Percentiles rank a stretch among this genome's conserved stretches.
Conservation (phyloP, 345 rosid genomes). For the Hypericum perforatum region DNA sequence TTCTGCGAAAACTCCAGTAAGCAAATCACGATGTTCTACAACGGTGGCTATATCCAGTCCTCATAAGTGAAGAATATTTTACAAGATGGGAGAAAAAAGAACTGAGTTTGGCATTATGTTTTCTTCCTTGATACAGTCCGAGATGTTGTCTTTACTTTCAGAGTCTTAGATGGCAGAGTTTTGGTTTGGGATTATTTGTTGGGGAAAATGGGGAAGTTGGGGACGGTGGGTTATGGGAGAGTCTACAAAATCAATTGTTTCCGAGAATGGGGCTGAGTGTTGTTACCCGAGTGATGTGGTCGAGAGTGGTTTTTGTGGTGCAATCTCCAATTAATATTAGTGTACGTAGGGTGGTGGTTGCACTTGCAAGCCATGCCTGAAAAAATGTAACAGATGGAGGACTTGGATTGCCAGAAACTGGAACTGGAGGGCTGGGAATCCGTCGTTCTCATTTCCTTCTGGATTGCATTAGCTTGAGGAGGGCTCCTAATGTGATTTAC, state of each 20-base stretch:
- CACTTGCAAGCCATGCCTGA: constrained; percentile 19
- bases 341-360: constrained; percentile 17
- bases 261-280: neutral
- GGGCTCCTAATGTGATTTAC: constrained; percentile 61
- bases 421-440: constrained; percentile 41
- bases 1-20: constrained; percentile 21
- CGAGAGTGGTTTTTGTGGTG: neutral
- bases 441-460: constrained; percentile 47
- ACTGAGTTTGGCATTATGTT: neutral
- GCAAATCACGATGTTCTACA: constrained; percentile 12
- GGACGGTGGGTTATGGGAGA: neutral
- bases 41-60: constrained; percentile 11
- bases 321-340: neutral
- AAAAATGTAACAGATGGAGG: constrained; percentile 25
- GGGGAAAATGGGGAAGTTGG: no score
- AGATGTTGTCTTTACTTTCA: no score
- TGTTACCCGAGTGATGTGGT: neutral
- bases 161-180: no score
- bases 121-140: no score
- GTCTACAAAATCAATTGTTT: neutral
- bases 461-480: constrained; percentile 59
- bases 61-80: constrained; percentile 9
- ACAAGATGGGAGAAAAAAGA: constrained; percentile 2
- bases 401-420: constrained; percentile 38
- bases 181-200: no score